Evolutionary conservation across 164 flowering plant genomes (phyloP).

Genomic region (Macadamia tetraphylla): DNA sequence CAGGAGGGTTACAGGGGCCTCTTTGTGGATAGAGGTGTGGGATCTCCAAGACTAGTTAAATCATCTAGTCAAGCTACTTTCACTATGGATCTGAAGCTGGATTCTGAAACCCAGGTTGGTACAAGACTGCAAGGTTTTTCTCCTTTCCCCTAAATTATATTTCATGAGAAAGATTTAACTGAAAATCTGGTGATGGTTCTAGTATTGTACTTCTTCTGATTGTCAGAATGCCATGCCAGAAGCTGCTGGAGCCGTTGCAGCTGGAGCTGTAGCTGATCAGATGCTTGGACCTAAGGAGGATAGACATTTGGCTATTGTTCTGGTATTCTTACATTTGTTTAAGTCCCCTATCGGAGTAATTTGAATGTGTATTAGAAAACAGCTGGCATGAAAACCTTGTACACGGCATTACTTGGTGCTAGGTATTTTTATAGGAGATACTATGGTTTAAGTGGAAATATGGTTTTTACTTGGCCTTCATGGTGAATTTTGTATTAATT

Average conservation of each 20-base stretch:
- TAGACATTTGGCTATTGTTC: constrained; percentile 87
- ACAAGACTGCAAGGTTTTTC: background rate
- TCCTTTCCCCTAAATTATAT: background rate
- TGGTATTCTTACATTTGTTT: constrained; percentile 41
- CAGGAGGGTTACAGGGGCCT: constrained; percentile 78
- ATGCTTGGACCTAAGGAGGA: constrained; percentile 99
- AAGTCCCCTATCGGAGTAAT: no score
- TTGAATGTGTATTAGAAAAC: no score
- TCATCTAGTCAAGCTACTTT: constrained; percentile 61
- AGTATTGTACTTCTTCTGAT: constrained; percentile 9
- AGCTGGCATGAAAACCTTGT: no score
- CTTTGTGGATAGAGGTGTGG: constrained; percentile 95
- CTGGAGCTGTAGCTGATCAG: constrained; percentile 97
- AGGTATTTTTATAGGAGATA: no score
- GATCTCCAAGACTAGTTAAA: constrained; percentile 83
- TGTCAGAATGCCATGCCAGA: constrained; percentile 87
- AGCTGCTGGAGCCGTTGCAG: constrained; percentile 99
- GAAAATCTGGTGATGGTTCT: constrained; percentile 10
- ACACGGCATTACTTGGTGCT: no score
- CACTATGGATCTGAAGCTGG: constrained; percentile 50
- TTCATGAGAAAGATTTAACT: background rate
- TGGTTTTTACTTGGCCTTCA: background rate
- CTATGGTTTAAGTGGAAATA: no score
- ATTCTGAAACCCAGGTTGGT: constrained; percentile 71
- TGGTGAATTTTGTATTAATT: background rate